These are phyloP conservation scores for Trichosporon ovoides DNA, from an alignment of 1,284 basidiomycete genomes.

Conservation along the genomic window DNA sequence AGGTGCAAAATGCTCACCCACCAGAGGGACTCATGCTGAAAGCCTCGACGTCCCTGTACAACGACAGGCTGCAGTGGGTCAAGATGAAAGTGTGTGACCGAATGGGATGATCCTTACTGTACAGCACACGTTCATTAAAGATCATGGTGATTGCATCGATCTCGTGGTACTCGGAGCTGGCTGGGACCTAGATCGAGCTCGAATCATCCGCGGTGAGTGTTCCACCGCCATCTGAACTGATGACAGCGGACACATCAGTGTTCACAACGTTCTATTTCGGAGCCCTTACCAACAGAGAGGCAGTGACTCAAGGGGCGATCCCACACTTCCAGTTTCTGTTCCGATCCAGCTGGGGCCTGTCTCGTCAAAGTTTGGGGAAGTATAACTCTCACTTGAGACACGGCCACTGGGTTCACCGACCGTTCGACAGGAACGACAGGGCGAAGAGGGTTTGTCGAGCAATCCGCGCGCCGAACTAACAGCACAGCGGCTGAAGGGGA, in stretches of 20 bases:
- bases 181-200: conserved; percentile 71
- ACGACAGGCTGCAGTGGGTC: conserved; percentile 65
- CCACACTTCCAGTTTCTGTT: conserved; percentile 69
- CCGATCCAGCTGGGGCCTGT: conserved; percentile 65
- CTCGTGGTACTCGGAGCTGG: conserved; percentile 67
- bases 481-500: conserved; percentile 30
- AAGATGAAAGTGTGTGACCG: conserved; percentile 56
- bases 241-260: conserved; percentile 61
- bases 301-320: conserved; percentile 23
- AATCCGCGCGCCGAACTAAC: neutral
- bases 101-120: neutral
- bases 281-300: conserved; percentile 36
- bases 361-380: conserved; percentile 61
- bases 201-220: conserved; percentile 63
- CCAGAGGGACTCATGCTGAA: conserved; percentile 69
- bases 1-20: neutral
- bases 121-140: neutral
- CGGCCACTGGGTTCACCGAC: conserved; percentile 36
- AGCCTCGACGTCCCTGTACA: conserved; percentile 61
- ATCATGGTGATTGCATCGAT: conserved; percentile 71
- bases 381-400: conserved; percentile 63
- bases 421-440: conserved; percentile 34
- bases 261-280: conserved; percentile 75
- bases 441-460: conserved; percentile 32
- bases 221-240: neutral